Conservation (phyloP, 768 basidiomycete genomes). For the Hypholoma fasciculare region DNA sequence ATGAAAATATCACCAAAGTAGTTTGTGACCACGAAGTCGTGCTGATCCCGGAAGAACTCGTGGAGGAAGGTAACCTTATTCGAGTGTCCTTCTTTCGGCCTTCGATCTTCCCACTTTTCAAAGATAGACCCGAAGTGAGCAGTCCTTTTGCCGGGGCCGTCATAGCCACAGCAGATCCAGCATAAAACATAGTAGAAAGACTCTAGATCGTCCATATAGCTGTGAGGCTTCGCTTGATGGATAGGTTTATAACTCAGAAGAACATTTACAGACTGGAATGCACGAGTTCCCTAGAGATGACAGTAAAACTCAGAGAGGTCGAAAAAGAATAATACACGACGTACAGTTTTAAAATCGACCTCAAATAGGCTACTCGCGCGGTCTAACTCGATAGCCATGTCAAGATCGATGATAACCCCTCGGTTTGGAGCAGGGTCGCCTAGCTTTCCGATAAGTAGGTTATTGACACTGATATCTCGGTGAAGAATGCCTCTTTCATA, state of each 20-base stretch:
- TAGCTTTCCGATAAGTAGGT: slow-evolving; percentile 13
- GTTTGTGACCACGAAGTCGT: too few relatives aligned
- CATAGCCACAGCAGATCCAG: slow-evolving; percentile 5
- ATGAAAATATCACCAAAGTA: too few relatives aligned
- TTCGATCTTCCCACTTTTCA: background rate
- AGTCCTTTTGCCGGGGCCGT: background rate
- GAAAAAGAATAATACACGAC: too few relatives aligned
- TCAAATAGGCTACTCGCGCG: background rate
- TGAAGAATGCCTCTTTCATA: slow-evolving; percentile 9
- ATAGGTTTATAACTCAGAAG: background rate
- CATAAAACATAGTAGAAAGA: slow-evolving; percentile 13
- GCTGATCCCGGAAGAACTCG: background rate
- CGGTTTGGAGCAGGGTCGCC: background rate
- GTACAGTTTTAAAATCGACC: too few relatives aligned
- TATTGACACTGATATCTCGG: slow-evolving; percentile 21
- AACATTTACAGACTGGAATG: slow-evolving; percentile 12
- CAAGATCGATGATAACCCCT: slow-evolving; percentile 13
- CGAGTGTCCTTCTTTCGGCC: background rate
- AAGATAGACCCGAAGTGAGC: background rate
- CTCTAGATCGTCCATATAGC: slow-evolving; percentile 15
- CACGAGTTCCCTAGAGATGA: slow-evolving; percentile 6
- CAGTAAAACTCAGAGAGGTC: too few relatives aligned
- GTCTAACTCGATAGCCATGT: background rate
- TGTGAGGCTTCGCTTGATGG: background rate
- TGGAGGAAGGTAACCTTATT: background rate